Evolutionary conservation across 164 flowering plant genomes (phyloP), one percentile per base, ranked within the genome.

Genomic region (Dillenia suffruticosa): DNA sequence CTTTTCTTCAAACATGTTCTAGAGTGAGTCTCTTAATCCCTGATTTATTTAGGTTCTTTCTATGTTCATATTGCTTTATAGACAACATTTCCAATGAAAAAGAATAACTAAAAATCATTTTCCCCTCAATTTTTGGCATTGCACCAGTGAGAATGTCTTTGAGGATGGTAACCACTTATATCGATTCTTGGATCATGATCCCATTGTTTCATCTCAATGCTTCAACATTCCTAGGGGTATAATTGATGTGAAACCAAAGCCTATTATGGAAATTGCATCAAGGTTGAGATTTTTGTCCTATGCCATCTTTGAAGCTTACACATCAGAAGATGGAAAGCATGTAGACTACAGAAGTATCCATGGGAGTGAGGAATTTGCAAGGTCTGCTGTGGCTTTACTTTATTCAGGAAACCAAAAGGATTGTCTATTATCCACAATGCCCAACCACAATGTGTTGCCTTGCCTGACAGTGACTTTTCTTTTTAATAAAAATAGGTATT

Each of bases 351-450:
- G 80, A 74, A 86, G 81, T 61, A 85, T 91, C 63, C 87, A 82
- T 63, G 82, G 86, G 44, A 86, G 90, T 70, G 97, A 91, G 79
- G 97, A 91, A 74, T 91, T 87, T 73, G 90, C 89, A 58, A 89
- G 97, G 97, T 91, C 60, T 55, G 77, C 76, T 67, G 46, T 9
- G 45, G 5, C 61, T 54, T 55, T 44, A 8, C 22, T 11, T 43
- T 63, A 13, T 51, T 7, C 48, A 32, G 9, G 45, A 16, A 32
- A 32, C 7, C 7, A 32, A 32, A 32, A 32, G 40, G 40, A 32
- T 32, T 5, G 32, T 32, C 40, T 32, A 6, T 32, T 32, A 32
- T 6, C 40, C 40, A 32, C 6, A 32, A 32, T 32, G 6, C 40
- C 6, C 40, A 32, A 32, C 6, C 5, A 32, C 40, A 32, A 4